Evolutionary conservation across 129 eudicot species (phyloP), one percentile per base, ranked within the genome.

Genomic region (Arctium lappa): DNA sequence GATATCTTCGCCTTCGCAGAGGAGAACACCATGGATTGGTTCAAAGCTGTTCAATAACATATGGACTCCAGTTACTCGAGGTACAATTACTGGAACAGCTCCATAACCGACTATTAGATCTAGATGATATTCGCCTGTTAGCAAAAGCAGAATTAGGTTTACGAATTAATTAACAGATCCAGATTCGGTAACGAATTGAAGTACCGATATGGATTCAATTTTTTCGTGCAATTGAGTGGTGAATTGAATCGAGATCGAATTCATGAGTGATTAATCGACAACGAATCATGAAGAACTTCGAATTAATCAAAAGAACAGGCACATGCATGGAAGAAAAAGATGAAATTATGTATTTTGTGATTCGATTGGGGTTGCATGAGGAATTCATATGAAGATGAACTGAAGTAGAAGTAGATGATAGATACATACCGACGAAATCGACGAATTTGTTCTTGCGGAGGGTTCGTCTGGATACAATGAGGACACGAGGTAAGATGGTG

Each of bases 391-490:
- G 76, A n/a, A 68, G 56, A 40, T 4, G 13, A 39, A 2, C n/a
- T 5, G 62, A 69, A 3, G 6, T 18, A 37, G 9, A 29, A 16
- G 29, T 39, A 79, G 65, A 32, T 31, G 30, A 4, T 32, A 33
- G 2, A 53, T 53, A 53, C 75, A n/a, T 85, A 95, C 99, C 99
- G 0, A 95, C 99, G 70, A 95, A 95, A 83, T 95, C 99, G 2
- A 95, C 99, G 77, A 95, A 95, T 82, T 95, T 95, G 94, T 95
- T 92, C 89, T 95, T 95, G 86, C 97, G 98, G 78, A 95, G 92
- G 92, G 89, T 89, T 6, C 98, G 89, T 69, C 98, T 74, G 37
- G 98, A 95, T 8, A 95, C 97, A 56, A 95, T 95, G 53, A 95
- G 88, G 7, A 95, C 97, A 27, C 98, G 94, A 81, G 98, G 97